phyloP scores from a whole-genome alignment of 768 basidiomycete species.

The Pleurotus giganteus region DNA sequence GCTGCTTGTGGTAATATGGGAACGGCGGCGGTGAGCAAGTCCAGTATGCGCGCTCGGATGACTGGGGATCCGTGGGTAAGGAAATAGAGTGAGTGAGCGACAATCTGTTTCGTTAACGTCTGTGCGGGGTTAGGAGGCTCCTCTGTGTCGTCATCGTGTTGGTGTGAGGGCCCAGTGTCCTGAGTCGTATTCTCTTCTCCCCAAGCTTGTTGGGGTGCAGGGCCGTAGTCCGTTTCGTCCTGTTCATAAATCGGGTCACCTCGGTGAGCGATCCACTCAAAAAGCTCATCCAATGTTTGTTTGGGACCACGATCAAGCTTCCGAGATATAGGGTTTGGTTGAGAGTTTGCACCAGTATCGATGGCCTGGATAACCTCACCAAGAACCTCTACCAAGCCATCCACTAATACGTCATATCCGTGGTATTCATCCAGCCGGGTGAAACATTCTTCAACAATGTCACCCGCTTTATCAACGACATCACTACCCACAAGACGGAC shows the following conservation, averaged over 20 bases:
- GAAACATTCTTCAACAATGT: conserved; percentile 97
- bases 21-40: conserved; percentile 70
- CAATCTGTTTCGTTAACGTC: conserved; percentile 76
- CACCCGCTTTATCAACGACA: conserved; percentile 86
- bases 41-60: conserved; percentile 81
- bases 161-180: conserved; percentile 27
- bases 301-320: conserved; percentile 25
- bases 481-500: conserved; percentile 84
- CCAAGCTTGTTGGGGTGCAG: conserved; percentile 61
- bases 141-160: conserved; percentile 36
- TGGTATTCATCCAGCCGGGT: conserved; percentile 96
- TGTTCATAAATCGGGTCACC: conserved; percentile 31
- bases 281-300: conserved; percentile 48
- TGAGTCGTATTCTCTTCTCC: conserved; percentile 30
- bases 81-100: conserved; percentile 85
- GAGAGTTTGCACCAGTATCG: conserved; percentile 29
- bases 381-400: conserved; percentile 85
- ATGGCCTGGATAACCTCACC: conserved; percentile 82
- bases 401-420: conserved; percentile 84
- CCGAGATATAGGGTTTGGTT: conserved; percentile 9
- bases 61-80: conserved; percentile 86
- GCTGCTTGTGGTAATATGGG: conserved; percentile 70
- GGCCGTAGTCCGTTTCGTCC: conserved; percentile 53
- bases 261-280: conserved; percentile 63
- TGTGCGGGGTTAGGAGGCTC: conserved; percentile 66